phyloP scores from a whole-genome alignment of 768 basidiomycete species.

The Serendipita sp. region DNA sequence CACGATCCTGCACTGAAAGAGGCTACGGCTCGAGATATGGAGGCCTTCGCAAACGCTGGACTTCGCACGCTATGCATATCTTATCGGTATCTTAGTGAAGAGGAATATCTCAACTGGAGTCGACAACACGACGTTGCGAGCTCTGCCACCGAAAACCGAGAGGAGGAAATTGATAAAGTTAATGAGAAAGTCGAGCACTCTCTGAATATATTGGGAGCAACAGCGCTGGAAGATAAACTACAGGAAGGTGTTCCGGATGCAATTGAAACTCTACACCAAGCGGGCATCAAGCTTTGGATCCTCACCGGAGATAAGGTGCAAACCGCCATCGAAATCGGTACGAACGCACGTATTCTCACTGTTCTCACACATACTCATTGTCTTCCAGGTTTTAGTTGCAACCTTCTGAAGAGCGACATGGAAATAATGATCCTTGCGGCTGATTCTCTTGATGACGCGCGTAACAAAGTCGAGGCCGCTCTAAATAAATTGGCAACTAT shows the following conservation, averaged over 20 bases:
- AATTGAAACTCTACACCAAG: slow-evolving; percentile 76
- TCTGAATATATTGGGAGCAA: slow-evolving; percentile 77
- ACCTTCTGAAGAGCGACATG: slow-evolving; percentile 85
- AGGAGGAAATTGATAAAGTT: slow-evolving; percentile 83
- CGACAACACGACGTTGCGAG: slow-evolving; percentile 69
- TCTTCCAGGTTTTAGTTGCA: slow-evolving; percentile 63
- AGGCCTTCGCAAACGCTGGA: slow-evolving; percentile 83
- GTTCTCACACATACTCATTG: not conserved
- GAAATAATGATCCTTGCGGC: slow-evolving; percentile 95
- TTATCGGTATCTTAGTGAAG: slow-evolving; percentile 58
- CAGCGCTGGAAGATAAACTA: slow-evolving; percentile 91
- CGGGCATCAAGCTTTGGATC: slow-evolving; percentile 98
- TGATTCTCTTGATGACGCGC: slow-evolving; percentile 54
- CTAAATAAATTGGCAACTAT: slow-evolving; percentile 87
- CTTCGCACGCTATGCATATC: slow-evolving; percentile 84
- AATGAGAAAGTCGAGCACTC: slow-evolving; percentile 71
- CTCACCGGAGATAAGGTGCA: slow-evolving; percentile 94
- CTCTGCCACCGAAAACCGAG: slow-evolving; percentile 58
- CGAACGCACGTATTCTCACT: slow-evolving; percentile 1
- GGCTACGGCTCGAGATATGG: slow-evolving; percentile 74
- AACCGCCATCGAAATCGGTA: slow-evolving; percentile 92
- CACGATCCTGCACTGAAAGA: slow-evolving; percentile 62
- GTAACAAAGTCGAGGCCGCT: slow-evolving; percentile 77
- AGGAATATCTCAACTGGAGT: slow-evolving; percentile 73
- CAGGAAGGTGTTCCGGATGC: slow-evolving; percentile 96